A percentile compares a stretch with the other conserved stretches of the same genome.
phyloP scores from a whole-genome alignment of 1,284 basidiomycete genomes.

The Trichosporon inkin region DNA sequence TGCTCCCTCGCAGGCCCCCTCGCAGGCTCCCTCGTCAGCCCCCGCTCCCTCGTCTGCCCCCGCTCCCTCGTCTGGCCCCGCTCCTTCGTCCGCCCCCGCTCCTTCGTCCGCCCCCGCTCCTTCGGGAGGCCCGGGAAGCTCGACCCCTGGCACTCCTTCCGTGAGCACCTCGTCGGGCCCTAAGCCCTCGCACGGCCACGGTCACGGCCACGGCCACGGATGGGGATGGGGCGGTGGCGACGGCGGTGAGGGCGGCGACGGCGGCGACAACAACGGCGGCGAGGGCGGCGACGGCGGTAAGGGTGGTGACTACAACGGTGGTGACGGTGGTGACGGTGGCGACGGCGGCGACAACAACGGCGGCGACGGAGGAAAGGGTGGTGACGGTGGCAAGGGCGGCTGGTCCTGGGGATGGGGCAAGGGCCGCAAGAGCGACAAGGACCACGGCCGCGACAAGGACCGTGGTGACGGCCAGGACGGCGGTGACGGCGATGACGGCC shows the following conservation, averaged over 20 bases:
- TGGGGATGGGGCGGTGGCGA: no score
- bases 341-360: background rate
- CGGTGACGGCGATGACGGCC: background rate
- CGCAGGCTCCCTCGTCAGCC: no score
- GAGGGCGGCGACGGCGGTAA: background rate
- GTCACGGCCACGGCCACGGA: no score
- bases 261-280: background rate
- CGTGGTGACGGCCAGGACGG: background rate
- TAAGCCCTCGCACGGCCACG: background rate
- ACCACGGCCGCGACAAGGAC: background rate
- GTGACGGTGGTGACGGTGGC: background rate
- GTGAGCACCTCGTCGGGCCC: background rate
- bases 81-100: background rate
- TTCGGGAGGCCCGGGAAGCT: background rate
- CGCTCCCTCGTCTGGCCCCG: no score
- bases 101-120: background rate
- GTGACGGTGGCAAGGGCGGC: background rate
- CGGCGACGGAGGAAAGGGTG: background rate
- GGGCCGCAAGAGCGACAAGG: background rate
- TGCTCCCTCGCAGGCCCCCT: no score
- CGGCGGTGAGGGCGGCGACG: no score
- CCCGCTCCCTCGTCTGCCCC: no score
- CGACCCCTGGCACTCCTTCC: background rate
- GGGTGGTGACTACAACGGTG: background rate
- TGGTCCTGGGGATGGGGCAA: background rate